phyloP scores from a whole-genome alignment of 352 stramenopile genomes.

The Pythium rhizo-oryzae region DNA sequence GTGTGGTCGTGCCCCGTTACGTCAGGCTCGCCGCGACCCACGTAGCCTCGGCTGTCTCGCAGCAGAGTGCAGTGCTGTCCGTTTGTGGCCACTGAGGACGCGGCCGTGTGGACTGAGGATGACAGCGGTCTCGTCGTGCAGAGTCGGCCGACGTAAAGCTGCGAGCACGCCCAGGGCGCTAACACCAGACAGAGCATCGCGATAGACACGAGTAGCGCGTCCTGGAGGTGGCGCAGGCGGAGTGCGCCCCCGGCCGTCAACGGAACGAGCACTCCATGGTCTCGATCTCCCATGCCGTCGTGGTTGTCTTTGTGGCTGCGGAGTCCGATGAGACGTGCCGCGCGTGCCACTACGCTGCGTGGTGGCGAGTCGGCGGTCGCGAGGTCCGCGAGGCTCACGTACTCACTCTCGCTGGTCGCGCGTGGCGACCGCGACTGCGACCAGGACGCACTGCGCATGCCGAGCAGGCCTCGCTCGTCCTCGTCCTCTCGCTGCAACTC shows the following conservation, averaged over 20 bases:
- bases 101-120: background rate
- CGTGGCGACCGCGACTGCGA: background rate
- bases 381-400: constrained; percentile 25
- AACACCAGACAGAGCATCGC: background rate
- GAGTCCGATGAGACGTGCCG: background rate
- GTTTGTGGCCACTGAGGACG: background rate
- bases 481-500: background rate
- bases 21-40: background rate
- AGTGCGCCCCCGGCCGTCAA: background rate
- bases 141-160: constrained; percentile 9
- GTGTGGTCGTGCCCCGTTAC: background rate
- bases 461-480: background rate
- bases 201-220: constrained; percentile 7
- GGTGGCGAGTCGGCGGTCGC: background rate
- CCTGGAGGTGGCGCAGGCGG: constrained; percentile 7
- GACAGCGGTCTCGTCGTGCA: background rate
- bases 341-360: background rate
- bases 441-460: background rate
- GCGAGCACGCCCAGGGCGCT: constrained; percentile 4
- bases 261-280: background rate
- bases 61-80: background rate
- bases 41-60: background rate
- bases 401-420: constrained; percentile 14
- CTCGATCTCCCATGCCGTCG: background rate
- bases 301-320: background rate